Conservation (phyloP, 75 land plant species). For the Larix kaempferi region DNA sequence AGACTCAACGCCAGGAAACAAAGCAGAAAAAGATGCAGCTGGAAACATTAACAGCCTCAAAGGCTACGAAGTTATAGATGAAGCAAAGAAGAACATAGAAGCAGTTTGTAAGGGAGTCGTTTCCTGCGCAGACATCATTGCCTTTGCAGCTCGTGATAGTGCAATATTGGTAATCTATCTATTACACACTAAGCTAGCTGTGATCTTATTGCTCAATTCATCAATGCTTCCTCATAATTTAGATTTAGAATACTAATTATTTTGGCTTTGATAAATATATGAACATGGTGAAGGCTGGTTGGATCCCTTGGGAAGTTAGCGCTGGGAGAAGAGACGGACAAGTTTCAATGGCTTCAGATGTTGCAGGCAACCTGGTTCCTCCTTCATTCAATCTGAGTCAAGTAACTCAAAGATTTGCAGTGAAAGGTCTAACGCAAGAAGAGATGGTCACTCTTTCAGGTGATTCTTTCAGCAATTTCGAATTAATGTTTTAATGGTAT, state of each 20-base stretch:
- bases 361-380: conserved; percentile 34
- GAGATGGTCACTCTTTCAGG: conserved; percentile 86
- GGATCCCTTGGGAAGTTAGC: conserved; percentile 42
- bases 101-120: conserved; percentile 35
- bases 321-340: conserved; percentile 76
- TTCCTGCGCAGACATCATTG: conserved; percentile 51
- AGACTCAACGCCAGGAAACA: conserved; percentile 28
- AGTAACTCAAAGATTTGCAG: conserved; percentile 56
- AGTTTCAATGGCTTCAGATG: conserved; percentile 45
- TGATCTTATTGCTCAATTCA: too few relatives aligned
- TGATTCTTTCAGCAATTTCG: background rate
- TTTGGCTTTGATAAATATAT: background rate
- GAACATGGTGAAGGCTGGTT: conserved; percentile 15
- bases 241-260: background rate
- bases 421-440: conserved; percentile 63
- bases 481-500: too few relatives aligned
- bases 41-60: conserved; percentile 30
- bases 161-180: background rate
- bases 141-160: conserved; percentile 43
- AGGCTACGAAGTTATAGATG: conserved; percentile 39
- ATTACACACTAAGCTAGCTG: too few relatives aligned
- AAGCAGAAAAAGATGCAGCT: conserved; percentile 23
- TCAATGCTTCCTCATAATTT: too few relatives aligned
- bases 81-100: conserved; percentile 40
- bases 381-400: conserved; percentile 32